Conservation (phyloP, 345 rosid species). For the Acer yangbiense region DNA sequence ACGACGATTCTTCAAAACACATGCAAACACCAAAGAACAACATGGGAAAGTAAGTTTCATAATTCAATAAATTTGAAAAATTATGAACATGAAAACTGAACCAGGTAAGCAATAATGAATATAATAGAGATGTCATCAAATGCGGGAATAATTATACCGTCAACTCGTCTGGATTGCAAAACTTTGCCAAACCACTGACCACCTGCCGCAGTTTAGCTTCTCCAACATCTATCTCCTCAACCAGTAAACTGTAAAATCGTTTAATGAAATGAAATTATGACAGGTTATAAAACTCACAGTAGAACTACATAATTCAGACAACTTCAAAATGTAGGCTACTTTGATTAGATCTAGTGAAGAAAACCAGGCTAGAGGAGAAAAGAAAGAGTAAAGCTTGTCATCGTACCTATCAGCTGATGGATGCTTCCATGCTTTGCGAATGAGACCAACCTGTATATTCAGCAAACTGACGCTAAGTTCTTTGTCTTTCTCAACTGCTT, state of each 20-base stretch:
- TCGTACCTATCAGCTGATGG: slow-evolving; percentile 96
- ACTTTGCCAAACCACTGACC: slow-evolving; percentile 97
- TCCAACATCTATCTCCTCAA: slow-evolving; percentile 96
- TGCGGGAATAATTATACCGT: slow-evolving; percentile 47
- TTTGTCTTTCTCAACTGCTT: slow-evolving; percentile 60
- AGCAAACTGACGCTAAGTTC: slow-evolving; percentile 89
- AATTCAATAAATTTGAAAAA: slow-evolving; percentile 8
- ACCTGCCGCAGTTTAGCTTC: slow-evolving; percentile 89
- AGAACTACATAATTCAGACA: slow-evolving; percentile 3
- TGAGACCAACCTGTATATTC: slow-evolving; percentile 84
- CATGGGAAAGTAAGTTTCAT: slow-evolving; percentile 21
- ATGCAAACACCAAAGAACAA: slow-evolving; percentile 24
- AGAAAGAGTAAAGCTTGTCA: slow-evolving; percentile 24
- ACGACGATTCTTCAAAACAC: slow-evolving; percentile 63
- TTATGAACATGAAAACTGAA: not conserved
- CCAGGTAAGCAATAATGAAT: not conserved
- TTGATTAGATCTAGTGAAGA: not conserved
- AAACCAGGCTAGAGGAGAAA: not conserved
- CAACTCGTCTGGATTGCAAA: slow-evolving; percentile 77
- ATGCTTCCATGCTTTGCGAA: slow-evolving; percentile 93
- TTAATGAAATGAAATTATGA: slow-evolving; percentile 17
- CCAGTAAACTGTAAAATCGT: slow-evolving; percentile 69
- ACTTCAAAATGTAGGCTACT: not conserved
- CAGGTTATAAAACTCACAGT: slow-evolving; percentile 5
- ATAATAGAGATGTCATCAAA: slow-evolving; percentile 5